phyloP scores from a whole-genome alignment of 192 early-diverging fungal genomes.

The Diversispora epigaea region DNA sequence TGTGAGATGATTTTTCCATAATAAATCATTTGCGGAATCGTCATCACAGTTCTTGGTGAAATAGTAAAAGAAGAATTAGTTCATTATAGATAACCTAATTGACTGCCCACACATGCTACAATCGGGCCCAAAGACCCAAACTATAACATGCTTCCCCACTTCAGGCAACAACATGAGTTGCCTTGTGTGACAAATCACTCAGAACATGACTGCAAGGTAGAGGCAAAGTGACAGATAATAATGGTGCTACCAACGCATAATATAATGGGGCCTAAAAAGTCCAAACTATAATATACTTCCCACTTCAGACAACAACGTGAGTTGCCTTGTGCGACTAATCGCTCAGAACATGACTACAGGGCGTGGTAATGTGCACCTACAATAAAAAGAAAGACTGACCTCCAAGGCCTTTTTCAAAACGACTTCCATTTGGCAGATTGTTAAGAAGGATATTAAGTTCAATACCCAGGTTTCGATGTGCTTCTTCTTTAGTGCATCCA shows the following conservation, averaged over 20 bases:
- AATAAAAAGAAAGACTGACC: too few species aligned
- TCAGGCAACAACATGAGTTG: slow-evolving; percentile 14
- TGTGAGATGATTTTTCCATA: neutral
- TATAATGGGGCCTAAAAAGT: slow-evolving; percentile 14
- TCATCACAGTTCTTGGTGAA: neutral
- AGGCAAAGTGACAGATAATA: neutral
- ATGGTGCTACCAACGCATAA: slow-evolving; percentile 13
- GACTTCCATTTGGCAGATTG: too few species aligned
- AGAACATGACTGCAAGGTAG: slow-evolving; percentile 23
- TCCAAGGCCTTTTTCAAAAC: too few species aligned
- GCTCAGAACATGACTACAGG: too few species aligned
- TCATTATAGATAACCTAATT: neutral
- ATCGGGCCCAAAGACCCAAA: neutral
- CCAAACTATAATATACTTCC: slow-evolving; percentile 23
- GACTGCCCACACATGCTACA: neutral
- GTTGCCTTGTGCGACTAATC: slow-evolving; percentile 28
- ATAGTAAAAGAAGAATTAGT: neutral
- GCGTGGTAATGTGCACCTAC: too few species aligned
- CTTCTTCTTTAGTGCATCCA: too few species aligned
- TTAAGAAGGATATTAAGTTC: too few species aligned
- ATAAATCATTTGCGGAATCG: slow-evolving; percentile 1
- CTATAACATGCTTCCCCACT: slow-evolving; percentile 21
- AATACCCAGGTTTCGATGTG: too few species aligned
- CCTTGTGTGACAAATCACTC: slow-evolving; percentile 25
- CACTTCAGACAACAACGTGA: slow-evolving; percentile 22